Conservation (phyloP, 2,329 filamentous ascomycete genomes). For the Trichoderma pleuroti region DNA sequence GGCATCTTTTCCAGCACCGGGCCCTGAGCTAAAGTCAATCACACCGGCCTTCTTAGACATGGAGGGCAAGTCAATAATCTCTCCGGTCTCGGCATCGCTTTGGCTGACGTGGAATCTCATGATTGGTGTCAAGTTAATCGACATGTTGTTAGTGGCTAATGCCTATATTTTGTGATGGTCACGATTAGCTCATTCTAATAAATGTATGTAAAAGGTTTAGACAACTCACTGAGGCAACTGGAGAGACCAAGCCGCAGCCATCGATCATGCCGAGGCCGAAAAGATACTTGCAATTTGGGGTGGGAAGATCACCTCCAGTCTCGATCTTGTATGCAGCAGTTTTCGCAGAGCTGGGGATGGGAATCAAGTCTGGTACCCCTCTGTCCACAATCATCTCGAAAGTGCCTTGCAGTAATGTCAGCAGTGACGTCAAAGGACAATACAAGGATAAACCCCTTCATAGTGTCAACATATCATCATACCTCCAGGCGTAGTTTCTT, state of each 20-base stretch:
- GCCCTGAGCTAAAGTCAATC: background rate
- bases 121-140: background rate
- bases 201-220: background rate
- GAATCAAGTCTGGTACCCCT: background rate
- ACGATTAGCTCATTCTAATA: background rate
- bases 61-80: background rate
- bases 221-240: background rate
- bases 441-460: background rate
- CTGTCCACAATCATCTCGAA: background rate
- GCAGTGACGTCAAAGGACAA: fast-evolving
- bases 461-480: background rate
- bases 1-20: background rate
- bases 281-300: background rate
- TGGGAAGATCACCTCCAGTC: background rate
- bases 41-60: background rate
- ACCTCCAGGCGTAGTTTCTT: background rate
- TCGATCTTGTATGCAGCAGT: background rate
- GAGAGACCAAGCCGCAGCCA: background rate
- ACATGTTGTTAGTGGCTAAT: background rate
- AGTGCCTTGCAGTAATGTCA: background rate
- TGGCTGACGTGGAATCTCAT: background rate
- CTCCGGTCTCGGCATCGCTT: background rate
- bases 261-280: background rate
- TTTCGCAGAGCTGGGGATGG: background rate
- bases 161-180: background rate